Percentiles rank a stretch among this genome's conserved stretches.
These are phyloP conservation scores for Scedosporium minutisporum DNA, from an alignment of 2,329 filamentous ascomycete genomes.

Conservation along the genomic window DNA sequence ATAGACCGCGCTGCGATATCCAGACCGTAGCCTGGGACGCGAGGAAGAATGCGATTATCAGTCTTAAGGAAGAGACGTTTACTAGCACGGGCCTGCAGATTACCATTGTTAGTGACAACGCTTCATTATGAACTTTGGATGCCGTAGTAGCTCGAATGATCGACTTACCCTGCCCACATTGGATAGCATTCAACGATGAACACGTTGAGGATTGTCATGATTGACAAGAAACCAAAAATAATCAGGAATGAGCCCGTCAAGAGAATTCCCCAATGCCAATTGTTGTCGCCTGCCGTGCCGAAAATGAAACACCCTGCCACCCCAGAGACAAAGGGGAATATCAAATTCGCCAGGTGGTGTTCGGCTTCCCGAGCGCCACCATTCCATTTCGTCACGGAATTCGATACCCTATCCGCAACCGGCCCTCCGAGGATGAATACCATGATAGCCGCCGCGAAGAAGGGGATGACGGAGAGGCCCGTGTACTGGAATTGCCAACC, in stretches of 20 bases:
- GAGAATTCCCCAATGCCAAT: conserved; percentile 17
- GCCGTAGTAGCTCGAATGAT: background rate
- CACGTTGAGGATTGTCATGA: conserved; percentile 19
- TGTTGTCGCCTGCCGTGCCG: conserved; percentile 17
- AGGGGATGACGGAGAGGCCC: conserved; percentile 18
- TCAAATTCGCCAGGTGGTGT: conserved; percentile 21
- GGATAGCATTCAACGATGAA: conserved; percentile 24
- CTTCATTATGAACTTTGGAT: background rate
- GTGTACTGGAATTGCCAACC: conserved; percentile 20
- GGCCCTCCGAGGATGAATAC: conserved; percentile 18
- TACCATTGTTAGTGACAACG: background rate
- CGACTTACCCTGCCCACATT: conserved; percentile 5
- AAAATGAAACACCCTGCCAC: conserved; percentile 22
- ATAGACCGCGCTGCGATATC: conserved; percentile 16
- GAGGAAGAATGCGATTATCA: conserved; percentile 20
- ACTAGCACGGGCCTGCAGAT: conserved; percentile 20
- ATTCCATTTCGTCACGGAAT: conserved; percentile 18
- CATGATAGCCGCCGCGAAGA: conserved; percentile 11
- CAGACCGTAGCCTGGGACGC: conserved; percentile 17
- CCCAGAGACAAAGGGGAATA: conserved; percentile 18
- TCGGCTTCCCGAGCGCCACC: conserved; percentile 20
- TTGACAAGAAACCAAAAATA: conserved; percentile 18
- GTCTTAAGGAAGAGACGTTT: conserved; percentile 21
- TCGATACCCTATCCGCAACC: conserved; percentile 19
- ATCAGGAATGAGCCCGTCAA: conserved; percentile 18